Evolutionary conservation across 805 yeast genomes (phyloP), one percentile per base, ranked within the genome.

Genomic region (Wilhelminamyces savonicus): DNA sequence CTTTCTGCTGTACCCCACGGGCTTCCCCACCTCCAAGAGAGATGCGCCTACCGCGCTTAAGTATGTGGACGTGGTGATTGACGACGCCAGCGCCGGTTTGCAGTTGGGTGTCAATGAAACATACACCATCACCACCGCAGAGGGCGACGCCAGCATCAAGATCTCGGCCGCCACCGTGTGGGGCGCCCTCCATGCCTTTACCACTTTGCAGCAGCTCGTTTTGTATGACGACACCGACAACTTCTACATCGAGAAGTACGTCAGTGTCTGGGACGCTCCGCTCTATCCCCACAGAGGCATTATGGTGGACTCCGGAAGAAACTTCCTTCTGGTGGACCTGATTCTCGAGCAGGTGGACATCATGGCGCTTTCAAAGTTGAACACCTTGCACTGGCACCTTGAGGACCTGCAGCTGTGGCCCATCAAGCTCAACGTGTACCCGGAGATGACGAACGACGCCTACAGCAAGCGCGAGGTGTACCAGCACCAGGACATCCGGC

Each of bases 341-440:
- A 40, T 64, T 12, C 28, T 40, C 21, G 52, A 56, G 21, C 66
- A 62, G 37, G 46, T 64, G 31, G 69, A 62, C 31, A 41, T 55
- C 16, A 54, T 63, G 65, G 39, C 63, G 1, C 44, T 59, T 11
- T 26, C 56, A 8, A 63, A 64, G 45, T 36, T 64, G 48, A 64
- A 64, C 38, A 44, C 53, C 6, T 46, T 64, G 24, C 70, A 64
- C 36, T 59, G 66, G 64, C 70, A 64, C 38, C 27, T 62, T 12
- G 48, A 37, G 13, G 70, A 64, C 36, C 30, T 66, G 5, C 64
- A 59, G 35, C 53, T 63, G 16, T 64, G 69, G 70, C 68, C 70
- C 2, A 13, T 63, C 10, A 42, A 45, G 20, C 29, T 64, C 18
- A 34, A 40, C 14, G 21, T 40, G 2, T 58, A 47, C 32, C 69